Evolutionary conservation across 2,329 filamentous ascomycete species (phyloP).

Genomic region (Mycosphaerelloides madeirae): DNA sequence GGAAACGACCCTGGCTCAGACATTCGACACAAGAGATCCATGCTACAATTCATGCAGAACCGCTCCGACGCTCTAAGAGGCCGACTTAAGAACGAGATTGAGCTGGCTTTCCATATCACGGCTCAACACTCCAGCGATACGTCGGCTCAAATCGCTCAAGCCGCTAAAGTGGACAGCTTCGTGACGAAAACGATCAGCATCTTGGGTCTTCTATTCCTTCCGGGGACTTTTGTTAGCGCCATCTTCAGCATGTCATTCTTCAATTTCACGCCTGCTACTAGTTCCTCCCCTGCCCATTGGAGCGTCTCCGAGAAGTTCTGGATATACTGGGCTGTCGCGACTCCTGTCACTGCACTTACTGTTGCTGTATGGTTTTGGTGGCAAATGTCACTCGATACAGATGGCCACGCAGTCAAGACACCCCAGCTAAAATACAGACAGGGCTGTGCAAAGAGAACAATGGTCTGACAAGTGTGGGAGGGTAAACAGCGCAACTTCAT

Average conservation of each 20-base stretch:
- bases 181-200: constrained; percentile 23
- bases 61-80: constrained; percentile 19
- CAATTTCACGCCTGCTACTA: constrained; percentile 10
- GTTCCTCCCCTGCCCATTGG: constrained; percentile 2
- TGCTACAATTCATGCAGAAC: constrained; percentile 18
- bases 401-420: too few relatives aligned
- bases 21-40: constrained; percentile 11
- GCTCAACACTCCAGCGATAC: constrained; percentile 20
- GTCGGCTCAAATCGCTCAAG: constrained; percentile 17
- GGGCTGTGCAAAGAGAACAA: too few relatives aligned
- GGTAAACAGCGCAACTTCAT: too few relatives aligned
- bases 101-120: constrained; percentile 24
- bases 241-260: constrained; percentile 20
- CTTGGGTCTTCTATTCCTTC: constrained; percentile 22
- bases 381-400: constrained; percentile 5
- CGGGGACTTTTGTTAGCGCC: constrained; percentile 22
- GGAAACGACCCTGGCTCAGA: background rate
- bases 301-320: constrained; percentile 13
- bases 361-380: constrained; percentile 12
- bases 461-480: too few relatives aligned
- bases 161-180: constrained; percentile 17
- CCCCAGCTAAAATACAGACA: too few relatives aligned
- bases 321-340: constrained; percentile 16
- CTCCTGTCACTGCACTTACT: constrained; percentile 10
- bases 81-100: constrained; percentile 25